Evolutionary conservation across 768 basidiomycete species (phyloP), one percentile per base, ranked within the genome.

Genomic region (Fomitopsis serialis): DNA sequence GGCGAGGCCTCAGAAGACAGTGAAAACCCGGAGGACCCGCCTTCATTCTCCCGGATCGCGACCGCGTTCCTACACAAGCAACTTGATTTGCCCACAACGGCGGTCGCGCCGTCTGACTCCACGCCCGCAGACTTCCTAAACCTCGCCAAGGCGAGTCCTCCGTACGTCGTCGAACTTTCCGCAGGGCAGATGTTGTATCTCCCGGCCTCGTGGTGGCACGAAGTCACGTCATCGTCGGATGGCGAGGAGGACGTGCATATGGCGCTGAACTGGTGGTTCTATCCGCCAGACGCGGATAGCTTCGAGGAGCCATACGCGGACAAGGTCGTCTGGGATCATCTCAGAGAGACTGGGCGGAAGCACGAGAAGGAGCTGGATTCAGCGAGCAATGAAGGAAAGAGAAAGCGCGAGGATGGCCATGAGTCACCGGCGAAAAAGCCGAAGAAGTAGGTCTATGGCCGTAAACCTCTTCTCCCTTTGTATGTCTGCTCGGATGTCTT

Each of bases 201-300:
- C 4, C 67, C 67, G 8, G 65, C 65, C 22, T 66, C 65, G 27
- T 66, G 67, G 67, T 66, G 65, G 63, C 67, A 68, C 53, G 67
- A 68, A 42, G 67, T 68, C 22, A 66, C 67, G 3, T 68, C 67
- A 13, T 61, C 63, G 12, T 56, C 61, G 11, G 52, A 50, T 25
- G 40, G 25, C 29, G 49, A 45, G 8, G 48, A 40, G 27, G 40
- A 32, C 32, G 58, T 68, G 17, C 65, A 66, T 48, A 68, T 68
- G 66, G 66, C 66, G 29, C 63, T 68, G 55, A 68, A 68, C 56
- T 68, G 66, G 48, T 68, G 66, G 66, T 68, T 68, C 58, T 68
- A 68, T 49, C 66, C 66, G 8, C 66, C 66, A 21, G 60, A 62
- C 45, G 56, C 57, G n/a, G 61, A 62, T 2, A 53, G 24, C 37